Base-by-base conservation (phyloP, 495 filamentous ascomycete genomes). In the Xylaria castorea region DNA sequence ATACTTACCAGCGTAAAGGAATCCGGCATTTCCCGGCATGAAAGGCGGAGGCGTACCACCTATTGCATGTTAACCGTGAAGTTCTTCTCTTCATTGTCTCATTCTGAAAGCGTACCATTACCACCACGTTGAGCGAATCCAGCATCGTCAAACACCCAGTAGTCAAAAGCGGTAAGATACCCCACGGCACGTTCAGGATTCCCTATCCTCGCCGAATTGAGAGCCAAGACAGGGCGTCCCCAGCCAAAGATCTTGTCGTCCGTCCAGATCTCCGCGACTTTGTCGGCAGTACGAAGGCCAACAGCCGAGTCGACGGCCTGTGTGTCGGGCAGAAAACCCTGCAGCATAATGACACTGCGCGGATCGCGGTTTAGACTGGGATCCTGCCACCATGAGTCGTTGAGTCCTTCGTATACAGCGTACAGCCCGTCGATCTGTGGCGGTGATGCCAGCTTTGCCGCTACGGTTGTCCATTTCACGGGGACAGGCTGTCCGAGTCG, bases 61-160 rank as follows among this genome's bases (percentile, higher is more conserved):
- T 36, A 25, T 34, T 16, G 66, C 36, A 18, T 30, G 27, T 62
- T 25, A 36, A 30, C 11, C 34, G 14, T 42, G 34, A n/a, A 44
- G 27, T 36, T n/a, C 16, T 14, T 32, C 8, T 51, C 32, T 6
- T 11, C 65, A 1, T 14, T 38, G 55, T 40, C 32, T 60, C 42
- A 30, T 62, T 68, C 62, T 30, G 70, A n/a, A 57, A 42, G 14
- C 34, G 18, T 44, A 55, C 76, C 76, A 32, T 76, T 71, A 11
- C 75, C 73, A 27, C 82, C 83, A 18, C 83, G 80, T 55, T 81
- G 77, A 27, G 79, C 81, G 72, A 83, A 83, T 1, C 84, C 82
- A 32, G 81, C 76, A 73, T 82, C 82, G 71, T 84, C 81, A 57
- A 85, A 84, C n/a, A 73, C 46, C 71, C 79, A 83, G 72, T 78